Percentiles rank a stretch among this genome's conserved stretches.
These are phyloP conservation scores for Annulohypoxylon moriforme DNA, from an alignment of 495 filamentous ascomycete species.

Conservation along the genomic window DNA sequence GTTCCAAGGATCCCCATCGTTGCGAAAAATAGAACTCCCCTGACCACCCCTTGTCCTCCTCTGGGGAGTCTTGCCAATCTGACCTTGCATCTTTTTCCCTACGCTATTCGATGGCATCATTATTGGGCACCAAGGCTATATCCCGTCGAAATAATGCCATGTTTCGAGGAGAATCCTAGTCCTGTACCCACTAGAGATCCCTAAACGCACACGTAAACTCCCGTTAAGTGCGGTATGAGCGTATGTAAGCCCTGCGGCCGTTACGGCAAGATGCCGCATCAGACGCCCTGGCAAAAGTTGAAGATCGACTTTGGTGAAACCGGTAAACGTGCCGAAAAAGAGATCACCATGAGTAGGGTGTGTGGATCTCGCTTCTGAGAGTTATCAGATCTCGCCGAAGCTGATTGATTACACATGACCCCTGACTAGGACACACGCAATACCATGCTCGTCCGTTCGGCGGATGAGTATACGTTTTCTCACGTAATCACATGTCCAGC, in stretches of 20 bases:
- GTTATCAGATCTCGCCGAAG: not conserved
- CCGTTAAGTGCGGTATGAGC: not conserved
- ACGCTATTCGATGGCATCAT: constrained; percentile 6
- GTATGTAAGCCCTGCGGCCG: not conserved
- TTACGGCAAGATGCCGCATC: not conserved
- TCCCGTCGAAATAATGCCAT: not conserved
- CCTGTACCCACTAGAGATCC: not conserved
- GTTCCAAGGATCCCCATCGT: not conserved
- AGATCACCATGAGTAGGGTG: not conserved
- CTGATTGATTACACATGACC: not conserved
- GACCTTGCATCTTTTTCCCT: not conserved
- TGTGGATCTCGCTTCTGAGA: not conserved
- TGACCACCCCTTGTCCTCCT: not conserved
- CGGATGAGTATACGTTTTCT: not conserved
- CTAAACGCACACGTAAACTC: not conserved
- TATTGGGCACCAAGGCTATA: constrained; percentile 6
- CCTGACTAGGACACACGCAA: not conserved
- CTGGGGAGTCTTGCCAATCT: not conserved
- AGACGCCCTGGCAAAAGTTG: not conserved
- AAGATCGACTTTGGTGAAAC: not conserved
- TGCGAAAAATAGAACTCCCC: not conserved
- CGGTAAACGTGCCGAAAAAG: not conserved
- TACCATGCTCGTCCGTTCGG: not conserved
- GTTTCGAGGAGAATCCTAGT: not conserved
- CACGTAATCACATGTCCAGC: not conserved